Conservation (phyloP, 2,329 filamentous ascomycete species). For the Byssoonygena ceratinophila region DNA sequence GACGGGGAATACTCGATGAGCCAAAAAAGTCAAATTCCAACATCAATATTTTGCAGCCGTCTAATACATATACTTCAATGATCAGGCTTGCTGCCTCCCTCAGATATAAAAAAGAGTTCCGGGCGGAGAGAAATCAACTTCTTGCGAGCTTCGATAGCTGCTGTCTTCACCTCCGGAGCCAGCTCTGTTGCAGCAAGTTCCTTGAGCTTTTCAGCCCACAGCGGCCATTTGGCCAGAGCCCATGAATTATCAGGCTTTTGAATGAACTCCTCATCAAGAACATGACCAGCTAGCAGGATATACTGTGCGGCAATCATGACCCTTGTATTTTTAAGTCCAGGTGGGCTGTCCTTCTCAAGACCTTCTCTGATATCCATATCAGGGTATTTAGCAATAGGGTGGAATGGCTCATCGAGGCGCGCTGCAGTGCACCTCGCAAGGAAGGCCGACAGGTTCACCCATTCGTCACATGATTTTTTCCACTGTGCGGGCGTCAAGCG, state of each 20-base stretch:
- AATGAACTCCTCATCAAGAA: neutral
- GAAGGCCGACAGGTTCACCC: conserved; percentile 1
- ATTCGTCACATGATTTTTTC: neutral
- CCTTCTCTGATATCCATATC: neutral
- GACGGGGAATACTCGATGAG: no score
- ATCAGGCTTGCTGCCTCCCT: neutral
- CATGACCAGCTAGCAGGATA: neutral
- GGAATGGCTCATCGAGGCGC: neutral
- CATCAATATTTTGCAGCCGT: no score
- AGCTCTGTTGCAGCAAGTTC: conserved; percentile 2
- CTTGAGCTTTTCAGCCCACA: neutral
- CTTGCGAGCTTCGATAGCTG: neutral
- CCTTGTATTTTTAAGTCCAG: conserved; percentile 3
- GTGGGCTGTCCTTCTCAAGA: neutral
- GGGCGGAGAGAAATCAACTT: conserved; percentile 1
- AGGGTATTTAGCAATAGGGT: neutral
- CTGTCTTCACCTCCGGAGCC: neutral
- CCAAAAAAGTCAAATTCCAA: no score
- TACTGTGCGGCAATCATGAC: conserved; percentile 10
- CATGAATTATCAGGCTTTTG: neutral
- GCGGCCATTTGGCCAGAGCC: neutral
- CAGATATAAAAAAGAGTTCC: neutral
- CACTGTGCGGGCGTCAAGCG: neutral
- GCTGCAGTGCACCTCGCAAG: neutral
- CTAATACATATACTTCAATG: no score